A percentile compares a stretch with the other conserved stretches of the same genome.
Evolutionary conservation across 495 filamentous ascomycete species (phyloP).

Genomic region (Lepraria neglecta): DNA sequence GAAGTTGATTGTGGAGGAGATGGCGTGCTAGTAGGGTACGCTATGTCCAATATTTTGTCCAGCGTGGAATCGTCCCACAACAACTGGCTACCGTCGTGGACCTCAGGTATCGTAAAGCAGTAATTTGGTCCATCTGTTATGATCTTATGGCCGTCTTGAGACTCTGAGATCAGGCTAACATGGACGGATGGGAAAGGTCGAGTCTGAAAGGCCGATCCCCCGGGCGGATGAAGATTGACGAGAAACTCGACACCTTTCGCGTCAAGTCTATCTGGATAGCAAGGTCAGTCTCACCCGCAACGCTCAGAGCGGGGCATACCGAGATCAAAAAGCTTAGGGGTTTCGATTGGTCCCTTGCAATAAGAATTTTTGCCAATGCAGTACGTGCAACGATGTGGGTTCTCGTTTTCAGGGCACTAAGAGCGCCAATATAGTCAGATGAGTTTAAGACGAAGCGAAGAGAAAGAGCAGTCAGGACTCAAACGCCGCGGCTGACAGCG

Average conservation of each 20-base stretch:
- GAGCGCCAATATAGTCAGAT: not conserved
- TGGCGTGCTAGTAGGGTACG: not conserved
- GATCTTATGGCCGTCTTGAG: not conserved
- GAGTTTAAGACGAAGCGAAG: not conserved
- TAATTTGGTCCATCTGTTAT: not conserved
- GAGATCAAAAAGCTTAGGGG: conserved; percentile 5
- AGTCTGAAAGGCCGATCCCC: not conserved
- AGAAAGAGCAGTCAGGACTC: not conserved
- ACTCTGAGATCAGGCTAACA: not conserved
- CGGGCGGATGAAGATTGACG: not conserved
- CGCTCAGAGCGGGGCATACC: not conserved
- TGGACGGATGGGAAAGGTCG: not conserved
- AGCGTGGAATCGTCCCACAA: not conserved
- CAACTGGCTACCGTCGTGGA: not conserved
- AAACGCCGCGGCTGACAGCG: not conserved
- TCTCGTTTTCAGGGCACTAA: not conserved
- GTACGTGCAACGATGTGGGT: conserved; percentile 7
- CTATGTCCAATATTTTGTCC: not conserved
- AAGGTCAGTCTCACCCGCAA: not conserved
- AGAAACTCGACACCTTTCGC: not conserved
- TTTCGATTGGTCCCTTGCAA: conserved; percentile 16
- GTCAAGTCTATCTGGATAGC: not conserved
- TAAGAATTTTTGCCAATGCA: conserved; percentile 11
- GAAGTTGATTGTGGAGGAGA: not conserved
- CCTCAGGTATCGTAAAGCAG: not conserved